Conservation (phyloP, 2,329 filamentous ascomycete species). For the Xylaria arbuscula region DNA sequence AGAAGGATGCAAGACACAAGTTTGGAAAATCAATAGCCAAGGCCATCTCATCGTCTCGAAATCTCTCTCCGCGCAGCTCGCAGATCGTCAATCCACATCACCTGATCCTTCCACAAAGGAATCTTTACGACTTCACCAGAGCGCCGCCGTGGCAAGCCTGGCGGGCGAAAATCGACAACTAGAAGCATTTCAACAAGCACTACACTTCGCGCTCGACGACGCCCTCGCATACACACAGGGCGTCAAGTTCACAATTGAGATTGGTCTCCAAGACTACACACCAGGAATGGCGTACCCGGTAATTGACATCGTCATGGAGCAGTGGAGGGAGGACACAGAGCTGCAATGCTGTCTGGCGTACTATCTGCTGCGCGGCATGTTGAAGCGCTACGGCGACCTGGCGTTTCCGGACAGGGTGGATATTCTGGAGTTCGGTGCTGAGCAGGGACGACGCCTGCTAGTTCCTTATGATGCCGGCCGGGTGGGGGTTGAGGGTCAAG, state of each 20-base stretch:
- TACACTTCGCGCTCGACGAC: neutral
- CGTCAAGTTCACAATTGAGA: neutral
- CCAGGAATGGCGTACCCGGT: neutral
- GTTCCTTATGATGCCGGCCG: conserved; percentile 5
- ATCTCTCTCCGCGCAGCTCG: neutral
- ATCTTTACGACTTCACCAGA: neutral
- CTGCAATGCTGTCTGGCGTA: conserved; percentile 10
- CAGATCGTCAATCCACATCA: neutral
- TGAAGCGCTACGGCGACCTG: conserved; percentile 15
- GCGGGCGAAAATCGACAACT: conserved; percentile 5
- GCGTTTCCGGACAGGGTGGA: conserved; percentile 23
- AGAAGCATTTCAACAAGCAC: conserved; percentile 3
- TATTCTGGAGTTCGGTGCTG: neutral
- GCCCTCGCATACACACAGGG: neutral
- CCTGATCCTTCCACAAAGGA: neutral
- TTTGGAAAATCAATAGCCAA: neutral
- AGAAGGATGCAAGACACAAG: neutral
- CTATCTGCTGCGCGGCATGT: conserved; percentile 17
- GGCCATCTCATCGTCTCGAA: neutral
- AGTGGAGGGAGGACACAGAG: neutral
- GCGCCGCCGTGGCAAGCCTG: neutral
- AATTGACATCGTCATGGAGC: neutral
- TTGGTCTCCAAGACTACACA: neutral
- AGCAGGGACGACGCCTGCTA: neutral
- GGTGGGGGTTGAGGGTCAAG: neutral